Base-by-base conservation (phyloP, 371 early-diverging fungal genomes). In the Rhizopus delemar region DNA sequence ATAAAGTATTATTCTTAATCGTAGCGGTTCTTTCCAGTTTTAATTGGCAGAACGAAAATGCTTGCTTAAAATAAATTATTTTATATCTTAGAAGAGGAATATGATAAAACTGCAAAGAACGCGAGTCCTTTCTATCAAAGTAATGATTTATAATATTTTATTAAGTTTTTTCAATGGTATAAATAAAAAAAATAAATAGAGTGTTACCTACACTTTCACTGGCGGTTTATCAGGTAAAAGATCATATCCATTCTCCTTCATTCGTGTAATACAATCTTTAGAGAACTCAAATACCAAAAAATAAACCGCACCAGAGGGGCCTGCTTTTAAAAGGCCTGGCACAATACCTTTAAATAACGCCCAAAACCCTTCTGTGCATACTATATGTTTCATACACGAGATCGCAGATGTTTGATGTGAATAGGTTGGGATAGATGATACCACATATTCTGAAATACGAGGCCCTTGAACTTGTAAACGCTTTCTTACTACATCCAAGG, bases 341-440 rank as follows among this genome's bases (percentile, higher is more conserved):
- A 86, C 73, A 8, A 93, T 53, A 0, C 97, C 97, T 54, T 90
- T 90, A 67, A 93, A 96, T 7, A 96, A 71, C 0, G 88, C 90
- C 31, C 74, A 46, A 15, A 86, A 56, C 1, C 96, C 95, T 60
- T 96, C 97, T 35, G 79, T 66, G 8, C 62, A 62, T 1, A 83
- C 74, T 51, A 95, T 93, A 51, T 81, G 73, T 13, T 57, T 45
- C 46, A 86, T 77, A 39, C 86, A 85, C 15, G 63, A 63, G 38
- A 83, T 41, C 43, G 90, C 65, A 11, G 81, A 73, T 13, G 55
- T 59, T 29, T 75, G 38, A 28, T 71, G 15, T 32, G 69, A n/a
- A 74, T 90, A 82, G 41, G 61, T 50, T 7, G 87, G 89, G 28
- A 89, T 73, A 13, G 67, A 60, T 12, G 77, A 65, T 13, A 77